These are phyloP conservation scores for Iodosphaeria phyllophila DNA, from an alignment of 2,329 filamentous ascomycete genomes.

Conservation along the genomic window DNA sequence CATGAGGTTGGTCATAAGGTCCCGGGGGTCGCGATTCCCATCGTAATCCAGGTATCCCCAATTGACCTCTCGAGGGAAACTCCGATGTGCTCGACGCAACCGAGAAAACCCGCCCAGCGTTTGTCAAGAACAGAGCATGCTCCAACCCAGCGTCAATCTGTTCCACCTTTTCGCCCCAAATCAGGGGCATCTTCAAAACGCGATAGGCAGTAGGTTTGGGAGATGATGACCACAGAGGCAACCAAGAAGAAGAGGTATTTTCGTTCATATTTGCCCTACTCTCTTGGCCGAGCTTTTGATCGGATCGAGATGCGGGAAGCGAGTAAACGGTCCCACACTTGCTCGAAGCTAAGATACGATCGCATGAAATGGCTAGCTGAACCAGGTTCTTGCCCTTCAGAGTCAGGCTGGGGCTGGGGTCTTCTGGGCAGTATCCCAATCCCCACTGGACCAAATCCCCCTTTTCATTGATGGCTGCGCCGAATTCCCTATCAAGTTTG, in stretches of 20 bases:
- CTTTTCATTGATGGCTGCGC: conserved; percentile 70
- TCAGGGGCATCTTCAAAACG: conserved; percentile 44
- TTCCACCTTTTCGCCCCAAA: conserved; percentile 52
- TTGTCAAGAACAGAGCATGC: conserved; percentile 73
- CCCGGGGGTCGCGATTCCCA: conserved; percentile 64
- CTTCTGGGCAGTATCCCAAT: conserved; percentile 46
- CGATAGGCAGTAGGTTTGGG: conserved; percentile 47
- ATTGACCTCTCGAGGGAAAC: conserved; percentile 69
- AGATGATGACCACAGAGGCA: conserved; percentile 50
- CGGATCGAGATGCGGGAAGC: conserved; percentile 54
- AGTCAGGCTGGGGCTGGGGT: conserved; percentile 47
- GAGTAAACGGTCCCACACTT: conserved; percentile 68
- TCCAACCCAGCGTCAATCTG: conserved; percentile 65
- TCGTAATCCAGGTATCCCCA: conserved; percentile 67
- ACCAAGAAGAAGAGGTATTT: conserved; percentile 44
- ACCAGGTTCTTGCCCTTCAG: conserved; percentile 65
- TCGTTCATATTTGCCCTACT: conserved; percentile 43
- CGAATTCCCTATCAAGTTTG: conserved; percentile 67
- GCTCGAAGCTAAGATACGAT: conserved; percentile 66
- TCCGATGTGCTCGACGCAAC: conserved; percentile 62
- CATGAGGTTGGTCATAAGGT: conserved; percentile 65
- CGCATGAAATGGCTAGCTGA: conserved; percentile 59
- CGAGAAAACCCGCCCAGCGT: conserved; percentile 69
- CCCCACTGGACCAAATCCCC: conserved; percentile 93
- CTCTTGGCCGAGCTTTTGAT: too few species aligned